Evolutionary conservation across 2,329 filamentous ascomycete genomes (phyloP).

Genomic region (Orbilia brochopaga): DNA sequence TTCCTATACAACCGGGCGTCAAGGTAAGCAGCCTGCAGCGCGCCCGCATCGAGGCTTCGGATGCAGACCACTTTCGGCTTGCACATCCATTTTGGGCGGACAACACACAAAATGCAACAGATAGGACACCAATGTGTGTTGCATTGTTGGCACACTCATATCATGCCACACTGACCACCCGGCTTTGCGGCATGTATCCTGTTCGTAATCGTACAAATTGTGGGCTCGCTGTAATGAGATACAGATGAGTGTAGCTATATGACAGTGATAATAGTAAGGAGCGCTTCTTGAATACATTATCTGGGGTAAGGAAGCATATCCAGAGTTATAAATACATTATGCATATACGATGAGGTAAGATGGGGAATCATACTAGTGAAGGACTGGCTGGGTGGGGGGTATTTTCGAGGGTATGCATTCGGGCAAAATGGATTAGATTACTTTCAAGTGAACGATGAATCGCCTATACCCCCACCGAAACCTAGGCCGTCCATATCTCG

Average conservation of each 20-base stretch:
- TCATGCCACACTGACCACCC: no score
- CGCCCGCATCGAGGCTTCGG: no score
- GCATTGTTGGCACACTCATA: no score
- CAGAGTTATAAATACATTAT: conserved; percentile 4
- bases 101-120: not conserved
- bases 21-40: no score
- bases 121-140: no score
- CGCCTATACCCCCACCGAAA: not conserved
- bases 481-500: conserved; percentile 1
- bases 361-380: not conserved
- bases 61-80: not conserved
- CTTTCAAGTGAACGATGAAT: no score
- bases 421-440: no score
- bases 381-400: no score
- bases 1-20: no score
- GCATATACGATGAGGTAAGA: not conserved
- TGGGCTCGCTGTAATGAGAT: not conserved
- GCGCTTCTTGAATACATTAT: conserved; percentile 4
- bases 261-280: not conserved
- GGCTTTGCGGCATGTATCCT: no score
- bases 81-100: not conserved
- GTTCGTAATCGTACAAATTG: not conserved
- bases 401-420: no score
- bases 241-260: not conserved
- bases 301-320: not conserved